A percentile compares a stretch with the other conserved stretches of the same genome.
These are phyloP conservation scores for Alternaria sp. DNA, from an alignment of 2,329 filamentous ascomycete genomes.

Conservation along the genomic window DNA sequence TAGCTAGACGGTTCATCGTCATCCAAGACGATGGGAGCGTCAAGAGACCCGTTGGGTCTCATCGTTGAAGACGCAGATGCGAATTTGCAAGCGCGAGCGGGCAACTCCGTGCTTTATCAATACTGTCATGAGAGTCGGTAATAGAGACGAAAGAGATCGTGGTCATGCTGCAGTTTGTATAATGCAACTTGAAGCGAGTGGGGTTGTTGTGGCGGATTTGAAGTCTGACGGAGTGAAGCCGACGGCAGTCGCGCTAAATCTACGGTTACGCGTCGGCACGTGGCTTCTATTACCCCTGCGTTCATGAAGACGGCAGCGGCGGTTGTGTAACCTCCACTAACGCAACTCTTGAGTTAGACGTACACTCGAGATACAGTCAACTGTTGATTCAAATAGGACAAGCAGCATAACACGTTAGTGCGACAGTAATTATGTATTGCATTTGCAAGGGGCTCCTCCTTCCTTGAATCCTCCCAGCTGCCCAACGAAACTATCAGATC, in stretches of 20 bases:
- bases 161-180: not conserved
- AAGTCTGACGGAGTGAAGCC: not conserved
- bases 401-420: not conserved
- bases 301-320: not conserved
- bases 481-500: conserved; percentile 2
- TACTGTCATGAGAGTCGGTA: not conserved
- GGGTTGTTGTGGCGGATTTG: not conserved
- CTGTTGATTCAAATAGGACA: not conserved
- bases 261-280: conserved; percentile 16
- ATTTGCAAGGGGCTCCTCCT: conserved; percentile 8
- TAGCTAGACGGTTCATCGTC: not conserved
- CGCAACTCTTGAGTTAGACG: not conserved
- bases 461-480: conserved; percentile 4
- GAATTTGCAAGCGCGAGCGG: not conserved
- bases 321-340: not conserved
- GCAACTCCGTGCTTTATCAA: conserved; percentile 3
- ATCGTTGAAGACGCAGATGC: not conserved
- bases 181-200: not conserved
- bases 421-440: conserved; percentile 8
- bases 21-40: conserved; percentile 13
- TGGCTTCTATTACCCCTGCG: conserved; percentile 10
- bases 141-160: not conserved
- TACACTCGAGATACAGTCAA: not conserved
- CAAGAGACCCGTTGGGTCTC: conserved; percentile 12
- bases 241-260: conserved; percentile 8